Percentiles rank a stretch among this genome's conserved stretches.
These are phyloP conservation scores for Mycena metata DNA, from an alignment of 768 basidiomycete genomes.

Conservation along the genomic window DNA sequence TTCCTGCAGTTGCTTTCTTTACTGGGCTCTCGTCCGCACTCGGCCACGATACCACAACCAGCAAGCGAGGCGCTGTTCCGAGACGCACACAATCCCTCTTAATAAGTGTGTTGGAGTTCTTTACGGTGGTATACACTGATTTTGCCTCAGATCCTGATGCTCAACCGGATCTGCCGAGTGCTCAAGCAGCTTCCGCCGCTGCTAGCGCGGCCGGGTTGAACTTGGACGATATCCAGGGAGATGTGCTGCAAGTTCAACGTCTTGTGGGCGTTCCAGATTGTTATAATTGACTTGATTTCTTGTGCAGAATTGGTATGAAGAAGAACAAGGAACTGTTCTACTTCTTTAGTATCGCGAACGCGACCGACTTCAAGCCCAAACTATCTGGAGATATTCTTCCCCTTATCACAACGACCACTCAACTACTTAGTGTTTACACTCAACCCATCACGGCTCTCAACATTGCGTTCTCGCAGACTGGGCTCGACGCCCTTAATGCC, in stretches of 20 bases:
- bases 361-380: conserved; percentile 56
- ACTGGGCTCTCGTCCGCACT: no score
- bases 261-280: background rate
- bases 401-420: conserved; percentile 59
- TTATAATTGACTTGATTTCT: background rate
- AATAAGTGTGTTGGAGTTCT: no score
- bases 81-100: no score
- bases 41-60: no score
- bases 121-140: no score
- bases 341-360: conserved; percentile 66
- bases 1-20: no score
- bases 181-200: background rate
- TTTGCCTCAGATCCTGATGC: no score
- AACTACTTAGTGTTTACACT: conserved; percentile 50
- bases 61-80: no score
- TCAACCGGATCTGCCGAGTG: no score
- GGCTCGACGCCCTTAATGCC: conserved; percentile 58
- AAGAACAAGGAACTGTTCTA: conserved; percentile 66
- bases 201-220: conserved; percentile 33
- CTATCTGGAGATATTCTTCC: conserved; percentile 54
- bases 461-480: conserved; percentile 66
- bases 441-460: conserved; percentile 57
- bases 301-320: conserved; percentile 62
- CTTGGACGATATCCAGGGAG: conserved; percentile 62
- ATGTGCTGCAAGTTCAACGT: conserved; percentile 55